Evolutionary conservation across 1,284 basidiomycete species (phyloP).

Genomic region (Pseudozyma sp.): DNA sequence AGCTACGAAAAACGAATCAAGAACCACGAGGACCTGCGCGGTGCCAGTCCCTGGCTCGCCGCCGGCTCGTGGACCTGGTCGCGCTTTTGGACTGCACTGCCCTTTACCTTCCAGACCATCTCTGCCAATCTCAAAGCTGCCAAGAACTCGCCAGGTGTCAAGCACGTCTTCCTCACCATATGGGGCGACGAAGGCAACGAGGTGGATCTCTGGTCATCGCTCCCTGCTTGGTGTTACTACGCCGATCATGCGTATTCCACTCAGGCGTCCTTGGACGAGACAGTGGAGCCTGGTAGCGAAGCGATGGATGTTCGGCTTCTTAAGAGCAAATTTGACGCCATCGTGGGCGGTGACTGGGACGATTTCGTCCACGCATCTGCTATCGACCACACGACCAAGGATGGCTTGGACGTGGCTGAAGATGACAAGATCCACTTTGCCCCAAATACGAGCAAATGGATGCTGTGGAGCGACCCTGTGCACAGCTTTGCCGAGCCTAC

Average conservation of each 20-base stretch:
- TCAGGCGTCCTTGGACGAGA: too few relatives aligned
- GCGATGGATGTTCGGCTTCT: conserved; percentile 60
- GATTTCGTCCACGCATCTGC: conserved; percentile 68
- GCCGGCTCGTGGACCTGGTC: conserved; percentile 69
- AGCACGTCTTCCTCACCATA: conserved; percentile 68
- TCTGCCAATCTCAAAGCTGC: conserved; percentile 67
- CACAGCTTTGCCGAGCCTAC: conserved; percentile 55
- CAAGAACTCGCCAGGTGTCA: conserved; percentile 61
- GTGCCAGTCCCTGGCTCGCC: conserved; percentile 68
- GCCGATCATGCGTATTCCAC: conserved; percentile 67
- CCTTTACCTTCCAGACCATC: conserved; percentile 69
- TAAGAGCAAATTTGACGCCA: conserved; percentile 59
- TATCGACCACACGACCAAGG: conserved; percentile 58
- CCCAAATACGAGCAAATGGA: conserved; percentile 69
- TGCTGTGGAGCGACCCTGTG: conserved; percentile 67
- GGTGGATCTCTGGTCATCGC: conserved; percentile 53
- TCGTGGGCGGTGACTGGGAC: conserved; percentile 67
- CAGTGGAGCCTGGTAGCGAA: conserved; percentile 1
- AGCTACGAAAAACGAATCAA: conserved; percentile 67
- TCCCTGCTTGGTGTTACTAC: conserved; percentile 64
- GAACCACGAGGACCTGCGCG: conserved; percentile 65
- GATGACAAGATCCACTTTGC: conserved; percentile 64
- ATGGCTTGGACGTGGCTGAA: conserved; percentile 25
- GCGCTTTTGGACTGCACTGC: conserved; percentile 70
- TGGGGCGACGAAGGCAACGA: conserved; percentile 71